Evolutionary conservation across 306 rosid species (phyloP).

Genomic region (Prunus davidiana): DNA sequence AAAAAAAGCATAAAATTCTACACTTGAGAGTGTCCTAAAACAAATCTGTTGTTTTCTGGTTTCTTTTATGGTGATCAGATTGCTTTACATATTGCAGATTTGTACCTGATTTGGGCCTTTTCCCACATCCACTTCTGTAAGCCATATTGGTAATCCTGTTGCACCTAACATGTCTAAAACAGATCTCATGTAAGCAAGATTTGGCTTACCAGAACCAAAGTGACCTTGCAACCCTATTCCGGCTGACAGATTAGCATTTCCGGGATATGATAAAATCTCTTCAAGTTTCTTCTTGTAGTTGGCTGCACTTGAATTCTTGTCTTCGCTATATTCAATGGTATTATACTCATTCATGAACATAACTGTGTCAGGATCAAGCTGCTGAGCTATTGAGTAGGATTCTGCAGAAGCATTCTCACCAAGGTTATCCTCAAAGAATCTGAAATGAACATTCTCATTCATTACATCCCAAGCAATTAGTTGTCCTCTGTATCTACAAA

Average conservation of each 20-base stretch:
- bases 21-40: neutral
- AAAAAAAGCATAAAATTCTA: neutral
- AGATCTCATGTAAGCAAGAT: constrained; percentile 65
- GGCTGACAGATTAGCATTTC: constrained; percentile 32
- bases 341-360: constrained; percentile 74
- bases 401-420: constrained; percentile 55
- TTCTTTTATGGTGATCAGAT: constrained; percentile 23
- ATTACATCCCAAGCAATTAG: constrained; percentile 83
- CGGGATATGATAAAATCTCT: constrained; percentile 44
- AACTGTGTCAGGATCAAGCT: constrained; percentile 48
- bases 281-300: constrained; percentile 40
- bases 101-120: constrained; percentile 48
- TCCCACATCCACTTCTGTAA: constrained; percentile 55
- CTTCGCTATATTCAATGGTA: constrained; percentile 48
- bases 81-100: constrained; percentile 8
- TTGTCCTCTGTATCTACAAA: constrained; percentile 57
- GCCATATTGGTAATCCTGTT: constrained; percentile 61
- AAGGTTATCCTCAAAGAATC: constrained; percentile 52
- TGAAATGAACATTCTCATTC: constrained; percentile 72
- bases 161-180: constrained; percentile 48
- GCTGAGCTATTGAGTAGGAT: constrained; percentile 38
- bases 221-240: constrained; percentile 71
- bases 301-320: constrained; percentile 28
- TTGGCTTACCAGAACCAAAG: constrained; percentile 47
- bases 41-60: neutral